A percentile compares a stretch with the other conserved stretches of the same genome.
phyloP scores from a whole-genome alignment of 2,329 filamentous ascomycete species.

The Rhinocladiella mackenziei region DNA sequence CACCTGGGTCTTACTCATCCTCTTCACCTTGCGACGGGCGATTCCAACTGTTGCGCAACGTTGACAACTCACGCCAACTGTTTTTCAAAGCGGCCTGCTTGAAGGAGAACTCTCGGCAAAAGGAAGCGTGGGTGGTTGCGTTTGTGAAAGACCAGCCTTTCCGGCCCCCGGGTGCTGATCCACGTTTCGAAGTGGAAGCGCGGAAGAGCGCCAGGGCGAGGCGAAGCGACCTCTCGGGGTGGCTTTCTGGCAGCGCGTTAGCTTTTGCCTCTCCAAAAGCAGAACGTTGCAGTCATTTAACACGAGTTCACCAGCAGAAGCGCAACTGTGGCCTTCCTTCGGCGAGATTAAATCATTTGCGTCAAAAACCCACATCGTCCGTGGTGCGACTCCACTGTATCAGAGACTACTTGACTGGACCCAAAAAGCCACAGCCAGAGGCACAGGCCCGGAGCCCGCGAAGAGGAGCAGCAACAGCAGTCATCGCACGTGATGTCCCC shows the following conservation, averaged over 20 bases:
- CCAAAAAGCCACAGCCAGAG: too few species aligned
- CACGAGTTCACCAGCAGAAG: too few species aligned
- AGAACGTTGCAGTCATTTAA: too few species aligned
- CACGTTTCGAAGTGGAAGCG: not conserved
- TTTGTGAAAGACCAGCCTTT: not conserved
- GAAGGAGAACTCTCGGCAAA: not conserved
- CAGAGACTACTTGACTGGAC: too few species aligned
- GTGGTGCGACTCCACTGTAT: too few species aligned
- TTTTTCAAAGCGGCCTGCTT: slow-evolving; percentile 1
- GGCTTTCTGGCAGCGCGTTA: not conserved
- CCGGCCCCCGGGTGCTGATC: not conserved
- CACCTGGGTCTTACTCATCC: too few species aligned
- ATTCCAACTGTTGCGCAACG: not conserved
- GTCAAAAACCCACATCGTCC: too few species aligned
- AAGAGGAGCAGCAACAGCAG: too few species aligned
- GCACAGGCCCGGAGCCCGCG: too few species aligned
- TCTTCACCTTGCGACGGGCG: not conserved
- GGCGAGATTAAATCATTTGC: too few species aligned
- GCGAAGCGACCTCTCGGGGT: not conserved
- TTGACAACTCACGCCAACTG: slow-evolving; percentile 2
- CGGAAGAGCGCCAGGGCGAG: not conserved
- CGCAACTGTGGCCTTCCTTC: too few species aligned
- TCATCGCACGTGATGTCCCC: slow-evolving; percentile 2
- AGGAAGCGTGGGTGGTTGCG: not conserved
- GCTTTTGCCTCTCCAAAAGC: too few species aligned